Conservation (phyloP, 768 basidiomycete genomes). For the Neoboletus subvelutipes region DNA sequence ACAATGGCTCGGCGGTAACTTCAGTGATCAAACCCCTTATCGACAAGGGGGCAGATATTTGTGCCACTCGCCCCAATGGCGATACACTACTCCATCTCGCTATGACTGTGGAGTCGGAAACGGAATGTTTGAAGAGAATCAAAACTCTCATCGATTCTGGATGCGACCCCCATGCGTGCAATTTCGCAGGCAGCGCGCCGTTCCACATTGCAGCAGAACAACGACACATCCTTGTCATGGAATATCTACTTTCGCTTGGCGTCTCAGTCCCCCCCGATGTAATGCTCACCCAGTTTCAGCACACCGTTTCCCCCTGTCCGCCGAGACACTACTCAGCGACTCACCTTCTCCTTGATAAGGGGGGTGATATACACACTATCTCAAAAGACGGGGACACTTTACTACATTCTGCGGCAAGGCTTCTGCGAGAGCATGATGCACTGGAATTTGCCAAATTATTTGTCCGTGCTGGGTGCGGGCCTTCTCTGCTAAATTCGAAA, state of each 20-base stretch:
- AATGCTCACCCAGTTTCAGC: neutral
- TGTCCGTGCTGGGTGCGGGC: neutral
- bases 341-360: neutral
- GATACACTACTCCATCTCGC: neutral
- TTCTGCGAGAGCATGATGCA: neutral
- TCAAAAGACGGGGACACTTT: neutral
- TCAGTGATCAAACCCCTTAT: conserved; percentile 1
- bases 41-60: neutral
- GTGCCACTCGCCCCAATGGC: neutral
- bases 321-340: neutral
- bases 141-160: neutral
- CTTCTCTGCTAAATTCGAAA: neutral
- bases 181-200: neutral
- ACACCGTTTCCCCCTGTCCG: too few relatives aligned
- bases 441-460: neutral
- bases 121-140: neutral
- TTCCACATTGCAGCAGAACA: neutral
- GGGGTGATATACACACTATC: neutral
- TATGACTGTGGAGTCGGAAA: neutral
- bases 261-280: neutral
- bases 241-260: neutral
- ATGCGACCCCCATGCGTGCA: neutral
- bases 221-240: neutral
- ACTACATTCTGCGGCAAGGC: neutral
- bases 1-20: too few relatives aligned